Conservation (phyloP, 2,329 filamentous ascomycete genomes). For the Myriosclerotinia duriaeana region DNA sequence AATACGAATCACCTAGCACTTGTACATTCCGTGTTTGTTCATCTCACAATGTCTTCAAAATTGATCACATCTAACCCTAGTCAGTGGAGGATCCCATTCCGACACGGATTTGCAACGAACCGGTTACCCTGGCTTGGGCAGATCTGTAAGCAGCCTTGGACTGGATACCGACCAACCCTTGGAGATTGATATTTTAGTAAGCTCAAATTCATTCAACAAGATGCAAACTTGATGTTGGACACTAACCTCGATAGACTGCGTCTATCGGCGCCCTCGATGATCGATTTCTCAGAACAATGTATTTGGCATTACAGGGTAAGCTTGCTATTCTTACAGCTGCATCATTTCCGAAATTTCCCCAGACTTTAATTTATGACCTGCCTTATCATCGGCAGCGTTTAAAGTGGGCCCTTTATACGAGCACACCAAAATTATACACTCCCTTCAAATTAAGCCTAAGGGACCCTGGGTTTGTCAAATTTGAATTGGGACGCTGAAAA, state of each 20-base stretch:
- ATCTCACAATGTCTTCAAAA: neutral
- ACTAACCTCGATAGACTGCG: slow-evolving; percentile 56
- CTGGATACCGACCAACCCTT: slow-evolving; percentile 56
- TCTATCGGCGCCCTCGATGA: slow-evolving; percentile 77
- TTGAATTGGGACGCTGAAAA: no score
- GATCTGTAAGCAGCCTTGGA: slow-evolving; percentile 63
- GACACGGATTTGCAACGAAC: slow-evolving; percentile 53
- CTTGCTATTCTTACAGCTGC: slow-evolving; percentile 8
- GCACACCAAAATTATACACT: neutral
- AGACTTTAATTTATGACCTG: slow-evolving; percentile 17
- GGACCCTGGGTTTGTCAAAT: no score
- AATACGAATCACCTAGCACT: slow-evolving; percentile 72
- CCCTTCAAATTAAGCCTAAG: no score
- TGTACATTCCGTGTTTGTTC: slow-evolving; percentile 75
- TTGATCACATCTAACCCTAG: slow-evolving; percentile 17
- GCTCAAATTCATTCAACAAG: slow-evolving; percentile 33
- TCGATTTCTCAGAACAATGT: slow-evolving; percentile 61
- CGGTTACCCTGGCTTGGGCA: slow-evolving; percentile 73
- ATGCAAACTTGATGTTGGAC: neutral
- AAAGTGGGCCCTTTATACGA: slow-evolving; percentile 16
- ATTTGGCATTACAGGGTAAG: slow-evolving; percentile 57
- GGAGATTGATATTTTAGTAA: slow-evolving; percentile 71
- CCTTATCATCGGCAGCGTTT: slow-evolving; percentile 4
- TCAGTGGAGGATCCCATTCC: slow-evolving; percentile 56
- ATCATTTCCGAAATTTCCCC: slow-evolving; percentile 23